Conservation (phyloP, 2,329 filamentous ascomycete genomes). For the Akanthomyces lecanii region DNA sequence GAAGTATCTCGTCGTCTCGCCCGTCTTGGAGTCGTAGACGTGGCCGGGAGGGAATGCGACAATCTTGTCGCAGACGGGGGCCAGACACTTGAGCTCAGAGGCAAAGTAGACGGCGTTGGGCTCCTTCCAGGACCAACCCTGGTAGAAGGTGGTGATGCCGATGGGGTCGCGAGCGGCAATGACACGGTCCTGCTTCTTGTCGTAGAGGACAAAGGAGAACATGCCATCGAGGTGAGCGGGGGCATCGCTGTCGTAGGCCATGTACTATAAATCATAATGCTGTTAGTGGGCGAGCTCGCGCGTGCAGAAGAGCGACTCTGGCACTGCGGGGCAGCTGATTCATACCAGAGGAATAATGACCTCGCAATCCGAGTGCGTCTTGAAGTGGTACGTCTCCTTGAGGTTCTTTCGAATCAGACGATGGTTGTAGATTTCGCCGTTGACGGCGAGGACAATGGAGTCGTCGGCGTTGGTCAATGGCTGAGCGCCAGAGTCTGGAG, state of each 20-base stretch:
- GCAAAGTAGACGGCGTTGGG: conserved; percentile 90
- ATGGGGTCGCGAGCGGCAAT: conserved; percentile 95
- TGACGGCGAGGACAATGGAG: conserved; percentile 87
- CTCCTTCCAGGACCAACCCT: conserved; percentile 81
- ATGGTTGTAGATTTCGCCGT: conserved; percentile 99
- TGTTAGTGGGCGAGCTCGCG: background rate
- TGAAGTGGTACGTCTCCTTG: conserved; percentile 86
- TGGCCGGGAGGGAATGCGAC: conserved; percentile 92
- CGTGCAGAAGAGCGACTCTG: background rate
- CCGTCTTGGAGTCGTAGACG: conserved; percentile 90
- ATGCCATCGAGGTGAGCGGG: conserved; percentile 95
- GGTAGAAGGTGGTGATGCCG: conserved; percentile 95
- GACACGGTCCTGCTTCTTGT: conserved; percentile 88
- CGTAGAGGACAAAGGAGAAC: conserved; percentile 98
- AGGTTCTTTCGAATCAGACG: conserved; percentile 85
- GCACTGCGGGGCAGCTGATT: background rate
- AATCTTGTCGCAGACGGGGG: conserved; percentile 93
- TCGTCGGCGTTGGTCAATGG: conserved; percentile 90
- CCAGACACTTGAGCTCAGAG: conserved; percentile 90
- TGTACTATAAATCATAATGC: conserved; percentile 57
- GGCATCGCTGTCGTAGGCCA: conserved; percentile 86
- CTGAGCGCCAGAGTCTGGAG: conserved; percentile 84
- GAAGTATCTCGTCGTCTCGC: conserved; percentile 81
- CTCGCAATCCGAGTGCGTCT: conserved; percentile 97
- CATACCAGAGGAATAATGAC: conserved; percentile 94